Evolutionary conservation across 2,329 filamentous ascomycete species (phyloP), one percentile per base, ranked within the genome.

Genomic region (Aureobasidium sp.): DNA sequence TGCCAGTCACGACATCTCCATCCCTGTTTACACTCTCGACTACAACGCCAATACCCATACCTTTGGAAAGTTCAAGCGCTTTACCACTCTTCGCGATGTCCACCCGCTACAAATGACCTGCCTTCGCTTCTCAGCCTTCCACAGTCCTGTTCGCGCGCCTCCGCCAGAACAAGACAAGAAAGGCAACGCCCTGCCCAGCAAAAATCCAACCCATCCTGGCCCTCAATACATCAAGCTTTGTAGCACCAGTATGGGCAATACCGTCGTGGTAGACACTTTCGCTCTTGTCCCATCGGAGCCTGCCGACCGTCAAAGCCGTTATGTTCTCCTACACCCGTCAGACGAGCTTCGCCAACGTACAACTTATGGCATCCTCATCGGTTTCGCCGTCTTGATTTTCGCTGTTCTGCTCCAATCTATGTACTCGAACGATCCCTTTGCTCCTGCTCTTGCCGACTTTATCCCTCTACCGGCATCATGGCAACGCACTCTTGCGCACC

Each of bases 221-320:
- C 79, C 83, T 17, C 82, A 86, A 68, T 84, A 84, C 69, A 77
- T 95, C 67, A 90, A 89, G 68, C 83, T 96, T 3, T 92, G 90
- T 34, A 92, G 89, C 51, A 88, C 90, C 44, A 91, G 88, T 53
- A 86, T 95, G 68, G 87, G 86, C 64, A 92, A 92, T 72, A 89
- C 86, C 0, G 84, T 92, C 44, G 85, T 88, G 34, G 86, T 96
- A 29, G 90, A 96, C 74, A 88, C 85, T 43, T 86, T 96, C 65
- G 86, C 90, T 0, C 81, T 96, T 6, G 72, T 76, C 5, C 78
- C 78, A 10, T 69, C 77, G 26, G 69, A 75, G 15, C 76, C 83
- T 0, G 77, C 77, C n/a, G 76, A 79, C 13, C 78, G 69, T 26
- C 63, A 72, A 20, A 74, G 82, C 10, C 88, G 89, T 65, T 92